phyloP scores from a whole-genome alignment of 1,284 basidiomycete species.

The Polyporus tsugae region DNA sequence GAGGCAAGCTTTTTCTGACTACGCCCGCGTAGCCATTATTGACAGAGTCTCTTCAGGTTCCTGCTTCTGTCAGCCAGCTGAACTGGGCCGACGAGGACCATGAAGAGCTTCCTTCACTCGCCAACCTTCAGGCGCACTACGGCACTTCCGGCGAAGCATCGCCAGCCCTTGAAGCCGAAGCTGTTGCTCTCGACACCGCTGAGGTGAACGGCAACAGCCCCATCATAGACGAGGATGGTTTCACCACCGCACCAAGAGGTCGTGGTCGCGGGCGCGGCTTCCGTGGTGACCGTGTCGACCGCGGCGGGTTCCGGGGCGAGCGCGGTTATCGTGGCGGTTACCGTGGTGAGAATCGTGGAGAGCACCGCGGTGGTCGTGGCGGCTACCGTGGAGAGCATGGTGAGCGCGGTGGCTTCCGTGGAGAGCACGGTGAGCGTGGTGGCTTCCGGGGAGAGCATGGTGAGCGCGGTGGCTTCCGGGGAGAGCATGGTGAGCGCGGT shows the following conservation, averaged over 20 bases:
- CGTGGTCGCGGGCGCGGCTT: slow-evolving; percentile 42
- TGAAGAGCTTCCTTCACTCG: slow-evolving; percentile 50
- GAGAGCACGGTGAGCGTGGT: slow-evolving; percentile 34
- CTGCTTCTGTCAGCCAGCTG: slow-evolving; percentile 46
- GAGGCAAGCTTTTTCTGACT: slow-evolving; percentile 33
- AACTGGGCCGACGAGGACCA: slow-evolving; percentile 60
- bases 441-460: slow-evolving; percentile 48
- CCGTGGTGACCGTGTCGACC: slow-evolving; percentile 45
- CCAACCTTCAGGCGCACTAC: slow-evolving; percentile 51
- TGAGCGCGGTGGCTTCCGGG: slow-evolving; percentile 31
- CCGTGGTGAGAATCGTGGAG: slow-evolving; percentile 35
- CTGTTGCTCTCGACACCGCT: slow-evolving; percentile 39
- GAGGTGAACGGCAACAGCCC: slow-evolving; percentile 19
- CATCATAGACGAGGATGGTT: slow-evolving; percentile 67
- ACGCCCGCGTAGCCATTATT: background rate
- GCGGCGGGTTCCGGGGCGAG: slow-evolving; percentile 35
- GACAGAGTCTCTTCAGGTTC: slow-evolving; percentile 33
- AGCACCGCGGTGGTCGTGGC: slow-evolving; percentile 33
- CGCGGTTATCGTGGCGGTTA: slow-evolving; percentile 36
- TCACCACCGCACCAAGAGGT: slow-evolving; percentile 54
- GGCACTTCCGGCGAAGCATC: slow-evolving; percentile 52
- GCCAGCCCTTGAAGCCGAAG: slow-evolving; percentile 47
- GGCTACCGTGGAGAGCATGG: slow-evolving; percentile 29
- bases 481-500: slow-evolving; percentile 16
- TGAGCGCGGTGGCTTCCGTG: slow-evolving; percentile 33